Evolutionary conservation across 1,284 basidiomycete genomes (phyloP), one percentile per base, ranked within the genome.

Genomic region (Pascua sp.): DNA sequence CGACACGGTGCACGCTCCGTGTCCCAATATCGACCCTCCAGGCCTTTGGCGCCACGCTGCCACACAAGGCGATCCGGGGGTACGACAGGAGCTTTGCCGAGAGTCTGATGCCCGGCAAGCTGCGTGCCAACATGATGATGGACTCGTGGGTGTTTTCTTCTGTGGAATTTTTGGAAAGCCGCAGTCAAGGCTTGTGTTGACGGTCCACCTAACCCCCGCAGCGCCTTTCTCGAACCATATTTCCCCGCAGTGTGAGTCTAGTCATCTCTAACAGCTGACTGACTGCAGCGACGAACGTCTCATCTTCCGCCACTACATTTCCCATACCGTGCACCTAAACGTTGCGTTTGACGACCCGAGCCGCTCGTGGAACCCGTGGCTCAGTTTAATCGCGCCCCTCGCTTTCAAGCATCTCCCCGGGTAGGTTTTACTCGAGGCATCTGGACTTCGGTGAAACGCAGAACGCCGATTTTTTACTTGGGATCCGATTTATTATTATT

Each of bases 281-380:
- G 24, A 32, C 40, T 46, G 2, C 45, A 69, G 69, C 11, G 67
- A 70, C 51, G 71, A 73, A 42, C 60, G 68, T 9, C 52, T 74
- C 18, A 63, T 74, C 42, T 68, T 74, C 43, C 68, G 67, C 10
- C 72, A 74, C 50, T 74, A 71, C 53, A 63, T 74, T 11, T 56
- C 61, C 2, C 58, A 67, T 36, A 69, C 70, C 2, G 66, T 69
- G 8, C 64, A 68, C 32, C 65, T 72, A 49, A 71, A 69, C 51
- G 64, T 72, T 39, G 72, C 72, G 4, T 66, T 69, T 47, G 68
- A 70, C 47, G 64, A 60, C 4, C 51, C 55, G 3, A 51, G 55
- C 17, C 57, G 55, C 41, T 65, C 69, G 0, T 71, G 68, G 67
- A 74, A 74, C 55, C 72, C 72, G 4, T 74, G 69, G 70, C 51